Conservation (phyloP, 2,329 filamentous ascomycete species). For the Thermomyces lanuginosus region DNA sequence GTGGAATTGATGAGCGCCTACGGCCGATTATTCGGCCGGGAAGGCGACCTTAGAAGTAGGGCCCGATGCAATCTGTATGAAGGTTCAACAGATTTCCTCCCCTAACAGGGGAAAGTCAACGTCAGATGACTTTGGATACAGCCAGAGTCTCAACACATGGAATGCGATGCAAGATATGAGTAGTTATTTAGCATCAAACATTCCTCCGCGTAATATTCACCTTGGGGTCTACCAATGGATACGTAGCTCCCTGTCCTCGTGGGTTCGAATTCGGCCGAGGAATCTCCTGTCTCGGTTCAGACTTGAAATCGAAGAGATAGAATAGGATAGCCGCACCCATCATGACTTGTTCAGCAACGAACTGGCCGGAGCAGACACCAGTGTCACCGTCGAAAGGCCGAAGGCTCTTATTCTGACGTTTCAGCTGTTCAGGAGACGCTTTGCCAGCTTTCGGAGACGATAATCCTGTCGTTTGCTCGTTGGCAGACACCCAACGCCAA, state of each 20-base stretch:
- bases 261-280: constrained; percentile 4
- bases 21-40: too few species aligned
- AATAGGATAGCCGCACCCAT: constrained; percentile 4
- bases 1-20: too few species aligned
- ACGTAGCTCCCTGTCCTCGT: constrained; percentile 4
- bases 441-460: background rate
- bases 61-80: too few species aligned
- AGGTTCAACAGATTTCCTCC: too few species aligned
- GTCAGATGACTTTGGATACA: too few species aligned
- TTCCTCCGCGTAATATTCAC: constrained; percentile 2
- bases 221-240: constrained; percentile 3
- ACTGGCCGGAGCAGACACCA: constrained; percentile 6
- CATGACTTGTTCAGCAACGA: constrained; percentile 6
- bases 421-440: constrained; percentile 1
- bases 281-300: constrained; percentile 1
- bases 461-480: constrained; percentile 2
- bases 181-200: too few species aligned
- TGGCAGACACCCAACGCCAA: constrained; percentile 3
- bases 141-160: too few species aligned
- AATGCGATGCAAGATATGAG: too few species aligned
- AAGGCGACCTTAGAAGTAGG: too few species aligned
- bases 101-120: too few species aligned
- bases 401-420: constrained; percentile 3
- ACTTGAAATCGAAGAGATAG: constrained; percentile 3
- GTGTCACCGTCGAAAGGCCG: constrained; percentile 5